A percentile compares a stretch with the other conserved stretches of the same genome.
Evolutionary conservation across 371 early-diverging fungal genomes (phyloP).

Genomic region (Chytridium lagenaria): DNA sequence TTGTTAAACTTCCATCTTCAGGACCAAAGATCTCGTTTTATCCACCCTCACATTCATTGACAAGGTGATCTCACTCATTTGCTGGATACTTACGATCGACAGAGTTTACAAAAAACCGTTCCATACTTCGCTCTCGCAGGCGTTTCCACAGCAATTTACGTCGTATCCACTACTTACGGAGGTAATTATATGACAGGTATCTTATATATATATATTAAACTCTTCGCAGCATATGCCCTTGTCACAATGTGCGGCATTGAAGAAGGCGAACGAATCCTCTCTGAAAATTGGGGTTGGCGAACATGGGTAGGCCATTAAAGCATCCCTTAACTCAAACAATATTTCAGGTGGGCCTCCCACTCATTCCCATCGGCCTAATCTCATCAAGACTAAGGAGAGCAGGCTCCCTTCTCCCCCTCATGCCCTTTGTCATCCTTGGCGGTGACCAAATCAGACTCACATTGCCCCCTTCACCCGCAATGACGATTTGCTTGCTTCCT

Average conservation of each 20-base stretch:
- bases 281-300: slow-evolving; percentile 41
- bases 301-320: slow-evolving; percentile 28
- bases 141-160: slow-evolving; percentile 29
- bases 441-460: slow-evolving; percentile 32
- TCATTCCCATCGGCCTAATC: slow-evolving; percentile 44
- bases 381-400: slow-evolving; percentile 34
- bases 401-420: slow-evolving; percentile 39
- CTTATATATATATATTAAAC: not conserved
- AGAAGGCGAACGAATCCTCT: slow-evolving; percentile 34
- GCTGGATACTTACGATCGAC: no score
- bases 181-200: not conserved
- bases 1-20: not conserved
- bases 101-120: not conserved
- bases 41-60: not conserved
- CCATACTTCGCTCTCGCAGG: slow-evolving; percentile 39
- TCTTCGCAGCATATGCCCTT: slow-evolving; percentile 33
- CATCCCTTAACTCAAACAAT: not conserved
- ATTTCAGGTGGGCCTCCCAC: slow-evolving; percentile 39
- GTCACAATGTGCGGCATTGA: slow-evolving; percentile 40
- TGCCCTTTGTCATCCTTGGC: slow-evolving; percentile 40
- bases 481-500: slow-evolving; percentile 46
- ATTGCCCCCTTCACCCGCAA: slow-evolving; percentile 45
- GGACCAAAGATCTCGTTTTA: not conserved
- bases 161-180: slow-evolving; percentile 42
- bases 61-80: no score